Percentiles rank a stretch among this genome's conserved stretches.
Conservation (phyloP, 352 stramenopile genomes). For the Globisporangium paddicum region DNA sequence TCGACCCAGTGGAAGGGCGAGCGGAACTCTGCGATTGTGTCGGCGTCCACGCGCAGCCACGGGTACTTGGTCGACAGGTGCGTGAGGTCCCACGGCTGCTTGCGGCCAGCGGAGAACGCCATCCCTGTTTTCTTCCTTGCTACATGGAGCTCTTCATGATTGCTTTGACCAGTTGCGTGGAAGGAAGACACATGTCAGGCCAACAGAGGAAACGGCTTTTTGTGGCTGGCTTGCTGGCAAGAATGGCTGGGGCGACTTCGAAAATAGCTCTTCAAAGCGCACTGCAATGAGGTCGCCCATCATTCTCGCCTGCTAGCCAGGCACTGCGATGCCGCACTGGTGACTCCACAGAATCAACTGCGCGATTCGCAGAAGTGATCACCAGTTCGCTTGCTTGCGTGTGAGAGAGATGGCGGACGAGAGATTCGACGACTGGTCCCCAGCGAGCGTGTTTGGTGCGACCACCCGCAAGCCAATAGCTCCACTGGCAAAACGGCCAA, state of each 20-base stretch:
- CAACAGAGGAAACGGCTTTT: neutral
- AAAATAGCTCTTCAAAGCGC: too few species aligned
- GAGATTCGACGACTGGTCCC: conserved; percentile 34
- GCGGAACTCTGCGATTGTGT: conserved; percentile 62
- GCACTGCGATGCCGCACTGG: too few species aligned
- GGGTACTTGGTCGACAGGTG: conserved; percentile 66
- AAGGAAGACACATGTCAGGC: too few species aligned
- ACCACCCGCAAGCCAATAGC: conserved; percentile 6
- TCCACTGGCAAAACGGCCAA: neutral
- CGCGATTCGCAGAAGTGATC: too few species aligned
- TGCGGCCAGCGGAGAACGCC: neutral
- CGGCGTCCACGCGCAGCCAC: conserved; percentile 62
- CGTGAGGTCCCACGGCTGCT: conserved; percentile 40
- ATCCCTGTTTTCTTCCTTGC: neutral
- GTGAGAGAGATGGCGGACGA: neutral
- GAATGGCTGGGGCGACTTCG: too few species aligned
- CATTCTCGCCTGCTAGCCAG: neutral
- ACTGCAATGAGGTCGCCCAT: too few species aligned
- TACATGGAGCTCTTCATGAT: neutral
- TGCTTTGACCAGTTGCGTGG: neutral
- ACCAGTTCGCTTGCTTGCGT: neutral
- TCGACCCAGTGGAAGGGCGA: conserved; percentile 51
- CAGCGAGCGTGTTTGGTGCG: conserved; percentile 34
- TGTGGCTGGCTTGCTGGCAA: neutral
- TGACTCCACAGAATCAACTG: too few species aligned